Percentiles rank a stretch among this genome's conserved stretches.
Conservation (phyloP, 2,329 filamentous ascomycete species). For the Sarocladium kiliense region DNA sequence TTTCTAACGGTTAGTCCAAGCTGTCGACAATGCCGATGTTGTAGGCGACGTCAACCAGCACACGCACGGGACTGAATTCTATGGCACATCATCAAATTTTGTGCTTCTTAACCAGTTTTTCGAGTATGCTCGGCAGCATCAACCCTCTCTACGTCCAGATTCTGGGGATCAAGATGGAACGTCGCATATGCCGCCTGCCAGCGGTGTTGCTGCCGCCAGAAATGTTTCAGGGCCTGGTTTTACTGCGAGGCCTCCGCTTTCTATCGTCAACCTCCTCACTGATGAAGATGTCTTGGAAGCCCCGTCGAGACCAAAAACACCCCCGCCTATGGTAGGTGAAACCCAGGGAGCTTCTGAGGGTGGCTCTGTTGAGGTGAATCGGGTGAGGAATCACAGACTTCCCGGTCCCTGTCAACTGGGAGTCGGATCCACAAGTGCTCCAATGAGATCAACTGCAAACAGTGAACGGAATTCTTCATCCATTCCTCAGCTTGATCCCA, state of each 20-base stretch:
- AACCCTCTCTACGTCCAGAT: background rate
- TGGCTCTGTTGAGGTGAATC: background rate
- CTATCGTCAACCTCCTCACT: slow-evolving; percentile 2
- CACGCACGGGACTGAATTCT: slow-evolving; percentile 3
- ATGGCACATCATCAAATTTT: slow-evolving; percentile 1
- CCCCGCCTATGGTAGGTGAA: background rate
- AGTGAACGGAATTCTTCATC: background rate
- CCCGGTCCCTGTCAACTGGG: background rate
- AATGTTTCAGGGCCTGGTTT: background rate
- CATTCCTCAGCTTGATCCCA: background rate
- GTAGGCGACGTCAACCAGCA: slow-evolving; percentile 2
- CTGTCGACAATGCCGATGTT: background rate
- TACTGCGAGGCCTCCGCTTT: background rate
- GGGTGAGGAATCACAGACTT: background rate
- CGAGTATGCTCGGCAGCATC: background rate
- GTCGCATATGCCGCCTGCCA: background rate
- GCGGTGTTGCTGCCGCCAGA: background rate
- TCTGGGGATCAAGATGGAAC: too few relatives aligned
- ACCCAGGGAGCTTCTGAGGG: background rate
- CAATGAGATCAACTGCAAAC: background rate
- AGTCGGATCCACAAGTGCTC: background rate
- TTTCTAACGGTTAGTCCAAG: background rate
- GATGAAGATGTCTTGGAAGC: slow-evolving; percentile 1
- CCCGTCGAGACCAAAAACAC: background rate
- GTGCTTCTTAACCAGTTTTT: slow-evolving; percentile 6